These are phyloP conservation scores for Chaetomium olivaceum DNA, from an alignment of 2,329 filamentous ascomycete genomes.

Conservation along the genomic window DNA sequence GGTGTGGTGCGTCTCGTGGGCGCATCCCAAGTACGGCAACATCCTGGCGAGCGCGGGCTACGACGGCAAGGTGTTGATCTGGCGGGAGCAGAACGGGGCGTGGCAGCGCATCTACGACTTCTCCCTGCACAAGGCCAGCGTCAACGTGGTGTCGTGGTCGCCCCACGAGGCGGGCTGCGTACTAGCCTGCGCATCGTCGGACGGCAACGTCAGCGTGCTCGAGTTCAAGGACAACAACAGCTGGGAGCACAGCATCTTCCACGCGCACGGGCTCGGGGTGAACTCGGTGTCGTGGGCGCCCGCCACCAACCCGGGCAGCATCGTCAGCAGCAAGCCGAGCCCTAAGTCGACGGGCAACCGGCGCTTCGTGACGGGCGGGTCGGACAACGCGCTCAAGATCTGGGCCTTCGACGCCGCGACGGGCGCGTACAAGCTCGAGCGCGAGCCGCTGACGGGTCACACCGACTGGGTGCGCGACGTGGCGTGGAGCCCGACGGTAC, in stretches of 20 bases:
- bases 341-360: slow-evolving; percentile 64
- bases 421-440: slow-evolving; percentile 62
- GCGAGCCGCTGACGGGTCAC: slow-evolving; percentile 73
- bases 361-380: slow-evolving; percentile 91
- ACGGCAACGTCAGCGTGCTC: slow-evolving; percentile 89
- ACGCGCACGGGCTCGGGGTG: slow-evolving; percentile 88
- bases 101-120: slow-evolving; percentile 93
- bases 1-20: slow-evolving; percentile 98
- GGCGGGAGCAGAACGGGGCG: slow-evolving; percentile 78
- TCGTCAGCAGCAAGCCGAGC: slow-evolving; percentile 70
- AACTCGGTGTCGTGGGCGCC: slow-evolving; percentile 97
- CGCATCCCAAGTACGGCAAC: slow-evolving; percentile 97
- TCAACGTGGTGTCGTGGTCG: slow-evolving; percentile 97
- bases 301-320: slow-evolving; percentile 76
- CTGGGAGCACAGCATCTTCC: slow-evolving; percentile 87
- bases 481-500: slow-evolving; percentile 91
- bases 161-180: slow-evolving; percentile 94
- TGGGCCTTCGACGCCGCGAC: slow-evolving; percentile 76
- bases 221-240: slow-evolving; percentile 96
- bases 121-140: slow-evolving; percentile 88
- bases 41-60: slow-evolving; percentile 95
- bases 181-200: slow-evolving; percentile 89
- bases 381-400: slow-evolving; percentile 90
- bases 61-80: slow-evolving; percentile 98
- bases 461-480: slow-evolving; percentile 97